These are phyloP conservation scores for Fusarium chaquense DNA, from an alignment of 2,329 filamentous ascomycete genomes.

Conservation along the genomic window DNA sequence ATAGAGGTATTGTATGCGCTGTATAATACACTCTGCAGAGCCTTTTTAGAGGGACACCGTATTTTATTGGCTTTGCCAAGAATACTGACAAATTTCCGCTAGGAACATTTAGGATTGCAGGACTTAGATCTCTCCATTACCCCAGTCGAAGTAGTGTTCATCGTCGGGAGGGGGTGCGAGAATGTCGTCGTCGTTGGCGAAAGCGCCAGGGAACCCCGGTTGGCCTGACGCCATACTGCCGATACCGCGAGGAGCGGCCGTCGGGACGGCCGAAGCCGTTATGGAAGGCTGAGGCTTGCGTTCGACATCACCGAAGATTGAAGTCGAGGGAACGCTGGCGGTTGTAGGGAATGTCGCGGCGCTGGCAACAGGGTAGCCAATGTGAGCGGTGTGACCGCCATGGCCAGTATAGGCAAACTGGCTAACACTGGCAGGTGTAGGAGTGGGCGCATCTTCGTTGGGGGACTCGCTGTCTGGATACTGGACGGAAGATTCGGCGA, in stretches of 20 bases:
- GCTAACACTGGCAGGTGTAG: constrained; percentile 12
- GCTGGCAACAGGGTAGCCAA: neutral
- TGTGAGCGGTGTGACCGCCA: neutral
- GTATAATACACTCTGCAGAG: constrained; percentile 27
- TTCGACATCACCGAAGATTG: constrained; percentile 45
- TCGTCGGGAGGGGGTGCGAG: constrained; percentile 12
- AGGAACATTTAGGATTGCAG: neutral
- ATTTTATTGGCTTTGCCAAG: neutral
- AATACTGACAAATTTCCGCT: neutral
- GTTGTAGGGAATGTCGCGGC: neutral
- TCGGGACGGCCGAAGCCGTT: neutral
- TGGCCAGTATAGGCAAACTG: neutral
- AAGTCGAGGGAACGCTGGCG: constrained; percentile 6
- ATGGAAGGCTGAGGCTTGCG: constrained; percentile 19
- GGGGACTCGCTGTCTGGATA: constrained; percentile 49
- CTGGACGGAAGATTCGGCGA: constrained; percentile 48
- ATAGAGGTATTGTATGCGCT: neutral
- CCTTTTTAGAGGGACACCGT: neutral
- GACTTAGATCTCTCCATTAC: constrained; percentile 55
- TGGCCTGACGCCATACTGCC: constrained; percentile 7
- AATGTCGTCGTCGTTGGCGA: neutral
- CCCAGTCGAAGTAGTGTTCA: constrained; percentile 30
- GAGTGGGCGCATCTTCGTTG: constrained; percentile 31
- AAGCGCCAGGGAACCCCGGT: neutral
- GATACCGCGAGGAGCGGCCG: constrained; percentile 4